Conservation (phyloP, 1,139 yeast genomes). For the Kurtzmaniella quercitrusa region DNA sequence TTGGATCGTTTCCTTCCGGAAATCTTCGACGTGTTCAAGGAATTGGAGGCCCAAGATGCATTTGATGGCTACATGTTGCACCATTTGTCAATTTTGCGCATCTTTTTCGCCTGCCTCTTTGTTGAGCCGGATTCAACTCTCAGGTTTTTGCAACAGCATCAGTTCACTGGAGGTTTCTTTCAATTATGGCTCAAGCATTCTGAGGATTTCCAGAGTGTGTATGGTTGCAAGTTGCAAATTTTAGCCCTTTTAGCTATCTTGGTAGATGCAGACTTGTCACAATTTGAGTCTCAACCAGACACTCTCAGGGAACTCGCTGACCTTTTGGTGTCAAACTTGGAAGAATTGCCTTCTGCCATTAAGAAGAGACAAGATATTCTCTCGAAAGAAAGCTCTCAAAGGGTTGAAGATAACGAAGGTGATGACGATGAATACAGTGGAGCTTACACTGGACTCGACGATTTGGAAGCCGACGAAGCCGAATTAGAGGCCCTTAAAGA, state of each 20-base stretch:
- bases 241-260: slow-evolving; percentile 36
- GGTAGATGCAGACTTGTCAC: slow-evolving; percentile 23
- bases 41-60: slow-evolving; percentile 36
- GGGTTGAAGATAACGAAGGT: slow-evolving; percentile 28
- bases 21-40: slow-evolving; percentile 31
- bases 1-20: slow-evolving; percentile 36
- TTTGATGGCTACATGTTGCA: slow-evolving; percentile 49
- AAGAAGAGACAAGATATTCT: slow-evolving; percentile 42
- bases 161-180: slow-evolving; percentile 35
- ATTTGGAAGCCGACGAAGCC: slow-evolving; percentile 48
- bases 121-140: slow-evolving; percentile 38
- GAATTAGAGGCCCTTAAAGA: slow-evolving; percentile 52
- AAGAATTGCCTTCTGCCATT: slow-evolving; percentile 46
- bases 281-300: slow-evolving; percentile 27
- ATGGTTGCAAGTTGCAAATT: slow-evolving; percentile 53
- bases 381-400: slow-evolving; percentile 30
- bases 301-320: slow-evolving; percentile 38
- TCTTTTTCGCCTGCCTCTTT: slow-evolving; percentile 38
- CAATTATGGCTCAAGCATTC: slow-evolving; percentile 49
- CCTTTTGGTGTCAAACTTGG: slow-evolving; percentile 38
- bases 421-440: slow-evolving; percentile 25
- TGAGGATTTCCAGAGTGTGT: slow-evolving; percentile 49
- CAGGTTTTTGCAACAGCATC: slow-evolving; percentile 34
- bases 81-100: slow-evolving; percentile 41
- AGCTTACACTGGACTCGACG: slow-evolving; percentile 33